Conservation (phyloP, 805 yeast species). For the Metschnikowia matae region DNA sequence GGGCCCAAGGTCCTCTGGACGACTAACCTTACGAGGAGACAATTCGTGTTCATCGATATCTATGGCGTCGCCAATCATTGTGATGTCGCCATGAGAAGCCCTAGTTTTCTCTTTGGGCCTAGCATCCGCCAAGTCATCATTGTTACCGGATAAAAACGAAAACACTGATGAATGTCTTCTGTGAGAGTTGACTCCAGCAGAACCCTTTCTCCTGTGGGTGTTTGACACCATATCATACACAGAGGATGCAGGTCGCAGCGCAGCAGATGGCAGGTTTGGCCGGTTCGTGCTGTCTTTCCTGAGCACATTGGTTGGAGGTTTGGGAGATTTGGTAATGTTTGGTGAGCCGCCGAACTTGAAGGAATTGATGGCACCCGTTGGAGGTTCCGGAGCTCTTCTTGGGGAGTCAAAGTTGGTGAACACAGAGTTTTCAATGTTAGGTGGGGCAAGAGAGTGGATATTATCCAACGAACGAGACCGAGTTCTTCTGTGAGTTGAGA, state of each 20-base stretch:
- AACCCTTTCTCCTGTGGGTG: constrained; percentile 27
- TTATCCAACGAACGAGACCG: constrained; percentile 52
- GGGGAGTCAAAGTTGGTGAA: constrained; percentile 50
- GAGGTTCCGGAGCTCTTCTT: constrained; percentile 72
- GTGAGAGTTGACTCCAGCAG: constrained; percentile 36
- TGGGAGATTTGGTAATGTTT: not conserved
- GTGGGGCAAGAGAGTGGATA: constrained; percentile 2
- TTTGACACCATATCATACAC: constrained; percentile 44
- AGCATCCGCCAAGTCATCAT: constrained; percentile 17
- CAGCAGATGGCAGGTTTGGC: constrained; percentile 3
- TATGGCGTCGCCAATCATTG: constrained; percentile 17
- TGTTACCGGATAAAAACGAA: constrained; percentile 42
- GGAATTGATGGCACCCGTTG: constrained; percentile 33
- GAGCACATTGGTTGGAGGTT: not conserved
- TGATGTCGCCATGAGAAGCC: constrained; percentile 9
- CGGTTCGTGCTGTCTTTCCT: constrained; percentile 18
- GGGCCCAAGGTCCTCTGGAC: constrained; percentile 32
- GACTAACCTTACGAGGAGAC: constrained; percentile 34
- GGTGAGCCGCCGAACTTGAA: constrained; percentile 34
- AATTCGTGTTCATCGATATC: constrained; percentile 31
- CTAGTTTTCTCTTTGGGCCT: not conserved
- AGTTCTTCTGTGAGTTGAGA: constrained; percentile 38
- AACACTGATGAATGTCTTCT: constrained; percentile 60
- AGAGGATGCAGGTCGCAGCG: constrained; percentile 45
- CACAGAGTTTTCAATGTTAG: constrained; percentile 5